Evolutionary conservation across 1,284 basidiomycete species (phyloP).

Genomic region (Serendipita sp.): DNA sequence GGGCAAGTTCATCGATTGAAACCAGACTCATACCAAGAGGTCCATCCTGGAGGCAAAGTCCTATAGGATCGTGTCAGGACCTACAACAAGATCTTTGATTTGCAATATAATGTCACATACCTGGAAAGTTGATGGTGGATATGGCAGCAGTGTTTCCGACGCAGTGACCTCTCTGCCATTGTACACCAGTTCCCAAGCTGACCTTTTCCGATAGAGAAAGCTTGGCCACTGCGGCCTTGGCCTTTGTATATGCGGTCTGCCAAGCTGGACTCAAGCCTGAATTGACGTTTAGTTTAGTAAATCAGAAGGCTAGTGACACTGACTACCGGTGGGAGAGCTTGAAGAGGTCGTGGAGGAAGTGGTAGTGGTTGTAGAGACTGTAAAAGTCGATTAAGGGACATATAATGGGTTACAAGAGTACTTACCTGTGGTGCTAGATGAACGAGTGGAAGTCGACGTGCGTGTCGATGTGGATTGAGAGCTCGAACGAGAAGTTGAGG

Average conservation of each 20-base stretch:
- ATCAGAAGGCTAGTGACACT: background rate
- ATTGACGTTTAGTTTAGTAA: background rate
- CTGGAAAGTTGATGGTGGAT: conserved; percentile 45
- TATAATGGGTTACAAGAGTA: background rate
- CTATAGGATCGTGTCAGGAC: too few species aligned
- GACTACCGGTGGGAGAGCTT: conserved; percentile 10
- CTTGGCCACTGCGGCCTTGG: conserved; percentile 32
- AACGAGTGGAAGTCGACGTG: background rate
- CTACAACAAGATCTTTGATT: conserved; percentile 16
- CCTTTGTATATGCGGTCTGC: conserved; percentile 20
- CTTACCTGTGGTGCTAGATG: background rate
- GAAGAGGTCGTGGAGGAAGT: conserved; percentile 10
- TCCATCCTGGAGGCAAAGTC: conserved; percentile 21
- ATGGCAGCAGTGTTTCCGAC: conserved; percentile 56
- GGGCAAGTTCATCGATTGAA: background rate
- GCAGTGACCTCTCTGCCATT: background rate
- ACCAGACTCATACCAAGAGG: conserved; percentile 21
- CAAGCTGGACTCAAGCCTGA: background rate
- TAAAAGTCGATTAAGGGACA: background rate
- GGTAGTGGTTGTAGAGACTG: background rate
- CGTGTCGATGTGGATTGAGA: conserved; percentile 1
- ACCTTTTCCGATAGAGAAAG: conserved; percentile 40
- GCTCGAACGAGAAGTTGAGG: background rate
- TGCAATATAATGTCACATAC: conserved; percentile 39
- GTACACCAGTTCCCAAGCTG: conserved; percentile 33